A percentile compares a stretch with the other conserved stretches of the same genome.
These are phyloP conservation scores for Haplosporangium gracile DNA, from an alignment of 192 early-diverging fungal species.

Conservation along the genomic window DNA sequence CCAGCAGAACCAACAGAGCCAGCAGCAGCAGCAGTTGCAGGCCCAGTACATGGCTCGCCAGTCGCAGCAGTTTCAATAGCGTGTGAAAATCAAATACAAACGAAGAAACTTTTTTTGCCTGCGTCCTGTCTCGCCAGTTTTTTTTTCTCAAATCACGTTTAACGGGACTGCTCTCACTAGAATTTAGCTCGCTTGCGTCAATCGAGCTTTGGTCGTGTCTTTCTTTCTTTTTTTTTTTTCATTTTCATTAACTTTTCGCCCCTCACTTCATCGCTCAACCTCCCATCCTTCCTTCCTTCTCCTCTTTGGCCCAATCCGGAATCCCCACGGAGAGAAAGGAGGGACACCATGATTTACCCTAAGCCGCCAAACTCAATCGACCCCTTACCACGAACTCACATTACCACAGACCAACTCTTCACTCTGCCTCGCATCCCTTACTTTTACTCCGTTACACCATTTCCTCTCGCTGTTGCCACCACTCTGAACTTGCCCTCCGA, in stretches of 20 bases:
- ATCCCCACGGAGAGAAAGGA: background rate
- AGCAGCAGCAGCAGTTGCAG: constrained; percentile 2
- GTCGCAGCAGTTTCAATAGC: background rate
- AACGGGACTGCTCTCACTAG: background rate
- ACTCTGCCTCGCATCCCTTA: constrained; percentile 42
- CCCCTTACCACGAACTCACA: background rate
- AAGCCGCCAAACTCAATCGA: constrained; percentile 8
- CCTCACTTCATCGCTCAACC: too few relatives aligned
- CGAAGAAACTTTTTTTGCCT: background rate
- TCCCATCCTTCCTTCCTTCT: background rate
- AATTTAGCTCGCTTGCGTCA: background rate
- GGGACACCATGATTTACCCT: constrained; percentile 21
- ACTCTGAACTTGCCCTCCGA: background rate
- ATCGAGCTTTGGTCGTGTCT: background rate
- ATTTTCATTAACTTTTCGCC: background rate
- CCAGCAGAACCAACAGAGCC: background rate
- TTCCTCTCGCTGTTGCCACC: constrained; percentile 17
- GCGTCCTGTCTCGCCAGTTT: background rate
- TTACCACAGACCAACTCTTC: constrained; percentile 21
- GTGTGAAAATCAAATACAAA: background rate
- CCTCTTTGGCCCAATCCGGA: background rate
- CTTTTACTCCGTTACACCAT: constrained; percentile 44
- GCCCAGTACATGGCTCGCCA: background rate
- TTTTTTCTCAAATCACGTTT: background rate
- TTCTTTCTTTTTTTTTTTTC: background rate